Evolutionary conservation across 805 yeast genomes (phyloP), one percentile per base, ranked within the genome.

Genomic region (Barnettozyma wickerhamii): DNA sequence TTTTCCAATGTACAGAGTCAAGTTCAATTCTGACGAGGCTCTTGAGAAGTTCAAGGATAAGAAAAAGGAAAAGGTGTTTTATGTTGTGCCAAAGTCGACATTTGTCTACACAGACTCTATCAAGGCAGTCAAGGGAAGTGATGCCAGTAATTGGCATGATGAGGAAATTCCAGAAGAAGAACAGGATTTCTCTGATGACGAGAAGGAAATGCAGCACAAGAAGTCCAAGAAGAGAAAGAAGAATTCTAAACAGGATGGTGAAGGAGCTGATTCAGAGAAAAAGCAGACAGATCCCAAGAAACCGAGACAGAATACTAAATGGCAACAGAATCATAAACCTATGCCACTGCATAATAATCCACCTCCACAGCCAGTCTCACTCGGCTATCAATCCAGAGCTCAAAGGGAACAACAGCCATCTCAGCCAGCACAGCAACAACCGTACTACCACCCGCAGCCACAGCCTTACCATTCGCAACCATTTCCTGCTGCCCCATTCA

Each of bases 161-260:
- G 98, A 93, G 64, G 99, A 93, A 55, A 63, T 91, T 23, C 88
- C 96, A 0, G 89, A 81, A 51, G 95, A 85, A 23, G 98, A 93
- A 59, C 95, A 87, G 59, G 98, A 91, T 58, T 91, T 82, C 51
- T 86, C 96, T 2, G 98, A 93, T 59, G 98, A 93, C 61, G 98
- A 91, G 57, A 77, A 76, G 46, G 98, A 93, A 59, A 74, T 79
- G 51, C 81, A 76, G 27, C 76, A 75, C 33, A 90, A 84, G 56
- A 75, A 73, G 39, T 62, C 70, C 18, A 80, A 74, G 59, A 86
- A 37, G 40, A 41, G 26, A 19, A 40, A 34, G 23, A 38, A 34
- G 29, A 33, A 20, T 19, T 35, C 29, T 9, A 42, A 36, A 10
- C 33, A 9, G 17, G 18, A 30, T 13, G 19, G 31, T 19, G 36